A percentile compares a stretch with the other conserved stretches of the same genome.
Evolutionary conservation across 2,329 filamentous ascomycete genomes (phyloP).

Genomic region (Truncatella angustata): DNA sequence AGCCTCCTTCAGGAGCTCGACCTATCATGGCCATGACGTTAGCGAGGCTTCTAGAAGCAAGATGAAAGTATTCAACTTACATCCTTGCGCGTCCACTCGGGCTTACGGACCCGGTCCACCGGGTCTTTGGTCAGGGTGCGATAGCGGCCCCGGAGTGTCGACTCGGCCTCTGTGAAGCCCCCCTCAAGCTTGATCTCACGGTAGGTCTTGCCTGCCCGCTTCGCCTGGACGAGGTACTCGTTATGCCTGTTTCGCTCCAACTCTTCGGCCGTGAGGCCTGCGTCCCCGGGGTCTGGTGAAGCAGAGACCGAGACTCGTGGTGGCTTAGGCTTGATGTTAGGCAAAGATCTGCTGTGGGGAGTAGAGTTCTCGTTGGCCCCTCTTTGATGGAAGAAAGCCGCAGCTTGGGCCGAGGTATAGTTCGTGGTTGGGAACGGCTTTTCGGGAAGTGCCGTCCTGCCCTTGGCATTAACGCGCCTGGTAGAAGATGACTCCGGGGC

Average conservation of each 20-base stretch:
- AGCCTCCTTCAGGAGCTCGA: constrained; percentile 42
- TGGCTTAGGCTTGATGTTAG: not conserved
- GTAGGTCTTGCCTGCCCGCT: constrained; percentile 59
- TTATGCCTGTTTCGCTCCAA: constrained; percentile 37
- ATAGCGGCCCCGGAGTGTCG: constrained; percentile 68
- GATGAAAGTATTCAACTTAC: constrained; percentile 45
- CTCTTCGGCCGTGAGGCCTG: not conserved
- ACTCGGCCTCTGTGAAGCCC: constrained; percentile 63
- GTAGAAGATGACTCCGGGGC: not conserved
- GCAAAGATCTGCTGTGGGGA: not conserved
- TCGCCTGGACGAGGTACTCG: constrained; percentile 51
- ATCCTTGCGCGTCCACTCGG: constrained; percentile 61
- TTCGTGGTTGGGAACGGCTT: not conserved
- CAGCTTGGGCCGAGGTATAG: not conserved
- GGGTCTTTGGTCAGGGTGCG: constrained; percentile 64
- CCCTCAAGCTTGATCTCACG: constrained; percentile 58
- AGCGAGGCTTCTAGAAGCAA: not conserved
- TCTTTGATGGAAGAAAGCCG: too few species aligned
- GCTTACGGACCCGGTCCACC: constrained; percentile 61
- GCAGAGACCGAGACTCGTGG: not conserved
- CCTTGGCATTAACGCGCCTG: not conserved
- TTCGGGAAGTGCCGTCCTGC: not conserved
- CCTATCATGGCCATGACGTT: constrained; percentile 26
- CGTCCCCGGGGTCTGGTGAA: not conserved
- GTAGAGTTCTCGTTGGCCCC: not conserved